Conservation (phyloP, 352 stramenopile species). For the Pythium phragmitis region DNA sequence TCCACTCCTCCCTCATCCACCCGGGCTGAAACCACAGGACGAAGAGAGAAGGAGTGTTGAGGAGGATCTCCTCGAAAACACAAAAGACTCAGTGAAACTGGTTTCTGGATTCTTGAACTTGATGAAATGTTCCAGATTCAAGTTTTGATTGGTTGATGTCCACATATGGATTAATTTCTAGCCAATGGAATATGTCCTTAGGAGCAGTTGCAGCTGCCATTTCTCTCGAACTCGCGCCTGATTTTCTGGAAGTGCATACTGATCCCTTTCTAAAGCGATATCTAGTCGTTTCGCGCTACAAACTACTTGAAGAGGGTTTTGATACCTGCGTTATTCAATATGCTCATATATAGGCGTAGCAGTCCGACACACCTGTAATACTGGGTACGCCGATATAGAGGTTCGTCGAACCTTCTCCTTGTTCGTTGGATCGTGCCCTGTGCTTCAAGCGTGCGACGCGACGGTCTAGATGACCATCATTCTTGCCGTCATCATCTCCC, state of each 20-base stretch:
- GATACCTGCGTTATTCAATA: not conserved
- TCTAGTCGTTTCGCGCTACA: not conserved
- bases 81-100: not conserved
- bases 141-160: not conserved
- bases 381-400: not conserved
- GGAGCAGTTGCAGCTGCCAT: not conserved
- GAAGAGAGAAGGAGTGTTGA: not conserved
- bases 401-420: constrained; percentile 1
- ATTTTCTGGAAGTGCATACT: constrained; percentile 20
- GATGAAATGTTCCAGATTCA: not conserved
- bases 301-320: not conserved
- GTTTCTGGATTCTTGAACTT: not conserved
- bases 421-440: constrained; percentile 10
- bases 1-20: not conserved
- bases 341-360: not conserved
- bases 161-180: not conserved
- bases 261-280: constrained; percentile 1
- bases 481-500: constrained; percentile 16
- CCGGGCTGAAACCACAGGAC: not conserved
- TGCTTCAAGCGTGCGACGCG: constrained; percentile 28
- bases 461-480: constrained; percentile 22
- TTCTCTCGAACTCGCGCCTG: constrained; percentile 14
- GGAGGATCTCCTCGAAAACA: not conserved
- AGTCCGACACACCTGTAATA: not conserved
- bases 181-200: not conserved